Evolutionary conservation across 2,329 filamentous ascomycete genomes (phyloP), one percentile per base, ranked within the genome.

Genomic region (Dactylellina parvicollis): DNA sequence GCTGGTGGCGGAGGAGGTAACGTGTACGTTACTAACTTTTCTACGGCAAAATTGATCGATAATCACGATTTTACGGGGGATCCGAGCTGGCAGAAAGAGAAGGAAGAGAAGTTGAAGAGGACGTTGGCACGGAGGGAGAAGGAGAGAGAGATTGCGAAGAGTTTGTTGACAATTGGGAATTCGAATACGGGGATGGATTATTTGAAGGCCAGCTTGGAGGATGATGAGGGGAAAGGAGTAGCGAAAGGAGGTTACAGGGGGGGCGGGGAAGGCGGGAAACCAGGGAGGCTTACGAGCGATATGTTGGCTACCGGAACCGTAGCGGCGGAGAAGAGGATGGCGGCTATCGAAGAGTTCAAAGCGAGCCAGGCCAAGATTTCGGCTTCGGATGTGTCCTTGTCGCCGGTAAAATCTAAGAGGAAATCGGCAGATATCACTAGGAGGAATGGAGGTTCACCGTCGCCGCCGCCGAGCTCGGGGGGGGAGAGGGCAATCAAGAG

Each of bases 101-200:
- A 88, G 76, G 86, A 88, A 56, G 90, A 92, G 75, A 85, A 86
- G 16, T 81, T 91, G 76, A 88, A 87, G 75, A 85, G 88, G 65
- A 85, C 85, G 2, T 82, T 92, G 4, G 86, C 87, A 4, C 86
- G 86, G 12, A 86, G 87, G 76, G 90, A 93, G 80, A 89, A 86
- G 78, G 91, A 94, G 79, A 84, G 87, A 18, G 88, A 91, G 22
- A 85, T 95, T 52, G 89, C 88, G 75, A 87, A 86, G 79, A 87
- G 87, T 76, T 83, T 95, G 1, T 75, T 78, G n/a, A 61, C 74
- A 16, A 75, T 75, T 7, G 69, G 73, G 4, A 75, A 76, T 34
- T 60, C 69, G 16, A 76, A 75, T 8, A 74, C 76, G 0, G 77
- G 77, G 0, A 76, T 75, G 34, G 75, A 77, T 24, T 78, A 78